Percentiles rank a stretch among this genome's conserved stretches.
phyloP scores from a whole-genome alignment of 176 grass and related monocot genomes.

The Lolium perenne region DNA sequence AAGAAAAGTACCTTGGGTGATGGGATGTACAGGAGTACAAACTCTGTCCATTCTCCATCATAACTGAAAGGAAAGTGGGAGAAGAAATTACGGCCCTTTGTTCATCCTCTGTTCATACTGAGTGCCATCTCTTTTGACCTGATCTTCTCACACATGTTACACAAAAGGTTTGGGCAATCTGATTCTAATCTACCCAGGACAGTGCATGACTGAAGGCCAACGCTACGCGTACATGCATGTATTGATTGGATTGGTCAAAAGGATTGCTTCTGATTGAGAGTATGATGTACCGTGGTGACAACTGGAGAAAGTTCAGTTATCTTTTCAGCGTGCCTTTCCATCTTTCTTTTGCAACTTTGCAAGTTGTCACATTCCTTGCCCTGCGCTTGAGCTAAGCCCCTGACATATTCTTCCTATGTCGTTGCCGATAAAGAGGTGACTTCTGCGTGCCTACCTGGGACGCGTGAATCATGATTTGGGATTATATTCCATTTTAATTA shows the following conservation, averaged over 20 bases:
- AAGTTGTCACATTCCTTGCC: conserved; percentile 54
- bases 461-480: conserved; percentile 3
- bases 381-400: conserved; percentile 18
- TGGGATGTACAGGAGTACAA: conserved; percentile 23
- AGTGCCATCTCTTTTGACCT: conserved; percentile 6
- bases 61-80: not conserved
- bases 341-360: not conserved
- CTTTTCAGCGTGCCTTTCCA: conserved; percentile 47
- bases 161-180: conserved; percentile 31
- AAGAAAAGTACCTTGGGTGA: conserved; percentile 49
- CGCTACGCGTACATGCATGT: conserved; percentile 19
- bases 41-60: conserved; percentile 32
- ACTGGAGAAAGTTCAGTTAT: conserved; percentile 57
- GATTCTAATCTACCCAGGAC: conserved; percentile 12
- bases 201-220: conserved; percentile 45
- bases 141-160: conserved; percentile 6
- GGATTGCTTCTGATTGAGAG: conserved; percentile 51
- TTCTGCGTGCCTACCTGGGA: not conserved
- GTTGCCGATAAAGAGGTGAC: not conserved
- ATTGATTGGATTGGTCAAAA: conserved; percentile 47
- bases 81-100: conserved; percentile 50
- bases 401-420: conserved; percentile 12
- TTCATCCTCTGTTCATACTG: conserved; percentile 46
- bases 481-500: not conserved
- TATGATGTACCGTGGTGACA: conserved; percentile 48